A percentile compares a stretch with the other conserved stretches of the same genome.
Conservation (phyloP, 768 basidiomycete species). For the Sporobolomyces roseus region DNA sequence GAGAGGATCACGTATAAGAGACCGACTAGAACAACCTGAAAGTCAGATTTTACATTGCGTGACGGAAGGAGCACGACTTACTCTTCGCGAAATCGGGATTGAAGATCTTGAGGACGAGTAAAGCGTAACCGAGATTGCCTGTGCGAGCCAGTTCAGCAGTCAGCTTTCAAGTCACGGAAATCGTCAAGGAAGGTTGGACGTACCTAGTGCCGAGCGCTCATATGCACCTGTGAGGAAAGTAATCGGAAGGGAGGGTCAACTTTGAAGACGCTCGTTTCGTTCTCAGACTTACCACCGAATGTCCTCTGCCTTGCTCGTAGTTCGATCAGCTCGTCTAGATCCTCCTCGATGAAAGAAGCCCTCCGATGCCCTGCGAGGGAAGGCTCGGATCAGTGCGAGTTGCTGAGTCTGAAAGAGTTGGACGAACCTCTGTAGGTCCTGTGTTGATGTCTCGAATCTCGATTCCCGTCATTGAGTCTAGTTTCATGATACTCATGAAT, state of each 20-base stretch:
- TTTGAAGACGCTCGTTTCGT: not conserved
- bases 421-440: too few relatives aligned
- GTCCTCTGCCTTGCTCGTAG: conserved; percentile 75
- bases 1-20: conserved; percentile 54
- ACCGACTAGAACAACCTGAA: conserved; percentile 41
- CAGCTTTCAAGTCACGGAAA: too few relatives aligned
- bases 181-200: not conserved
- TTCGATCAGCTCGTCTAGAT: conserved; percentile 47
- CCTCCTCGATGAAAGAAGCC: not conserved
- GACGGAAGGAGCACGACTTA: conserved; percentile 49
- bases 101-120: conserved; percentile 74
- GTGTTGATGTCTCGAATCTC: too few relatives aligned
- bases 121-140: conserved; percentile 64
- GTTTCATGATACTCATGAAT: too few relatives aligned
- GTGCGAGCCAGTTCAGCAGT: not conserved
- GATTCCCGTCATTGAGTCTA: too few relatives aligned
- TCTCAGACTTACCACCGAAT: conserved; percentile 54
- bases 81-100: conserved; percentile 68
- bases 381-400: too few relatives aligned
- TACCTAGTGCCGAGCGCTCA: conserved; percentile 63
- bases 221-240: conserved; percentile 59
- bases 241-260: not conserved
- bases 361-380: conserved; percentile 16
- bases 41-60: not conserved
- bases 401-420: too few relatives aligned